A percentile compares a stretch with the other conserved stretches of the same genome.
Conservation (phyloP, 768 basidiomycete species). For the Mrakia gelida region DNA sequence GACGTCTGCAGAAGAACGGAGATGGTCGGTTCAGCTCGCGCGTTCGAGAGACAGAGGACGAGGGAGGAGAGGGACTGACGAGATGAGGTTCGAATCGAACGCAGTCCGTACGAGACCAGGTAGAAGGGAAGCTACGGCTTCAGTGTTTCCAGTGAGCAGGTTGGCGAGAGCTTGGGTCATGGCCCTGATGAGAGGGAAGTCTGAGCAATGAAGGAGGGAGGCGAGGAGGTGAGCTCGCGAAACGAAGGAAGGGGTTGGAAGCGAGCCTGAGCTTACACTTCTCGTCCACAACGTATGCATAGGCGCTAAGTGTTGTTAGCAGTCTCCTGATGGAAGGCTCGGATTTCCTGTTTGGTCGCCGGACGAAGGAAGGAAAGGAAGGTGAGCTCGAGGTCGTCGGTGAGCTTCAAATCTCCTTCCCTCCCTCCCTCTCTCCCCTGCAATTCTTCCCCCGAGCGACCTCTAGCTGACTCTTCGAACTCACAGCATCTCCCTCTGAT, state of each 20-base stretch:
- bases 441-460: background rate
- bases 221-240: too few species aligned
- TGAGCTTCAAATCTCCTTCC: background rate
- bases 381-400: background rate
- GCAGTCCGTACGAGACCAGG: slow-evolving; percentile 60
- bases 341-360: background rate
- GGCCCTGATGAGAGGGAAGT: slow-evolving; percentile 59
- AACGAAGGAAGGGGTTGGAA: background rate
- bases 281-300: slow-evolving; percentile 3
- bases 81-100: slow-evolving; percentile 68
- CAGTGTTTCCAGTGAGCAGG: slow-evolving; percentile 68
- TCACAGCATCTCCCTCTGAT: slow-evolving; percentile 42
- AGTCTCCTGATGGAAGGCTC: background rate
- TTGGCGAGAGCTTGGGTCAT: slow-evolving; percentile 78
- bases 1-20: slow-evolving; percentile 42
- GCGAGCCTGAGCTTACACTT: background rate
- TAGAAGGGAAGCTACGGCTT: slow-evolving; percentile 59
- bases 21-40: background rate
- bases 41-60: slow-evolving; percentile 49
- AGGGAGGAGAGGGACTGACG: slow-evolving; percentile 52
- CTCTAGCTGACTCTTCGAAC: background rate
- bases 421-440: background rate
- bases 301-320: background rate
- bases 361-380: background rate
- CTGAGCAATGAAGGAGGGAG: slow-evolving; percentile 39